Conservation (phyloP, 371 early-diverging fungal genomes). For the Choanephora cucurbitarum region DNA sequence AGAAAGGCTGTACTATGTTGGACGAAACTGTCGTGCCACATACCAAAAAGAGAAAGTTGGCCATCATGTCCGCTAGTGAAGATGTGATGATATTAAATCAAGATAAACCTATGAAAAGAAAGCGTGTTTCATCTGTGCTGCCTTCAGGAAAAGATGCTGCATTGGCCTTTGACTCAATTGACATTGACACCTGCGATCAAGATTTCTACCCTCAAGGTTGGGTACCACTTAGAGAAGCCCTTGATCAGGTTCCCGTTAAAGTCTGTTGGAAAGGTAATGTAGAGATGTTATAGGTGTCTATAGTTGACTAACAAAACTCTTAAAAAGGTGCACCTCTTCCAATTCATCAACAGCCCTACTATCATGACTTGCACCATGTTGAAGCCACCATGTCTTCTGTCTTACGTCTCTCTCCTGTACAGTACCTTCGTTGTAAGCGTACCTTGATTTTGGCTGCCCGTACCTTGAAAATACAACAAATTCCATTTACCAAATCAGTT, state of each 20-base stretch:
- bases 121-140: slow-evolving; percentile 26
- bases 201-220: slow-evolving; percentile 26
- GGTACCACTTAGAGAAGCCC: slow-evolving; percentile 22
- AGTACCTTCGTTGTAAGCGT: slow-evolving; percentile 56
- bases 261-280: slow-evolving; percentile 38
- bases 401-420: slow-evolving; percentile 64
- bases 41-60: slow-evolving; percentile 27
- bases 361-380: slow-evolving; percentile 49
- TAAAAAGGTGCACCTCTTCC: slow-evolving; percentile 48
- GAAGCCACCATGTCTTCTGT: slow-evolving; percentile 63
- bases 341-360: slow-evolving; percentile 43
- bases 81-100: slow-evolving; percentile 2
- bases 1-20: slow-evolving; percentile 22
- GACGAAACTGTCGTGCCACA: slow-evolving; percentile 31
- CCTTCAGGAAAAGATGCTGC: slow-evolving; percentile 32
- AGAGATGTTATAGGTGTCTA: neutral
- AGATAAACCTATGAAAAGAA: slow-evolving; percentile 15
- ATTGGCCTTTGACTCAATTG: slow-evolving; percentile 31
- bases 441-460: slow-evolving; percentile 33
- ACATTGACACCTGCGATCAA: slow-evolving; percentile 26
- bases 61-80: neutral
- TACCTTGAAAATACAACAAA: slow-evolving; percentile 27
- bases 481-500: slow-evolving; percentile 38
- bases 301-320: neutral
- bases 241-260: slow-evolving; percentile 28